phyloP scores from a whole-genome alignment of 257 asterid genomes.

The Przewalskia tangutica region DNA sequence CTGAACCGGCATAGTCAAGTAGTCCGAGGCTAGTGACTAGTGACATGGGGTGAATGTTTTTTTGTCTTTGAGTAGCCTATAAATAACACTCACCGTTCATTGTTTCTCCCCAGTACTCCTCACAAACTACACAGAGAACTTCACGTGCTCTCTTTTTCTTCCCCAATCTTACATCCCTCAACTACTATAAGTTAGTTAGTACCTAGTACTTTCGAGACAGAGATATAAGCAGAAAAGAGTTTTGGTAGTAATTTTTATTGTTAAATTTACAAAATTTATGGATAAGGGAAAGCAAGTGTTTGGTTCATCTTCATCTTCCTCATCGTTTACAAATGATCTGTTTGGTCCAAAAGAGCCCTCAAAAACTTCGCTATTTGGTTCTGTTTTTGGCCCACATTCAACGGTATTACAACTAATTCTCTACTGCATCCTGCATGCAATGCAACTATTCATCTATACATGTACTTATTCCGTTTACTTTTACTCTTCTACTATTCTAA shows the following conservation, averaged over 20 bases:
- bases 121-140: constrained; percentile 1
- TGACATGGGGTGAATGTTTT: not conserved
- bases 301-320: constrained; percentile 16
- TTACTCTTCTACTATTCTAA: no score
- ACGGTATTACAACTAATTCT: constrained; percentile 25
- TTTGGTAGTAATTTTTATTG: no score
- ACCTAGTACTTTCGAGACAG: no score
- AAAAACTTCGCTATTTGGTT: constrained; percentile 25
- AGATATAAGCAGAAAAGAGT: no score
- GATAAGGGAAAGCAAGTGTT: constrained; percentile 49
- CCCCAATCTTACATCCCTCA: not conserved
- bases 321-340: constrained; percentile 46
- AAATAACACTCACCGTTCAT: constrained; percentile 3
- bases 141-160: constrained; percentile 1
- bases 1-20: no score
- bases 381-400: constrained; percentile 54
- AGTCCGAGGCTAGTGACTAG: not conserved
- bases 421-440: not conserved
- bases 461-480: not conserved
- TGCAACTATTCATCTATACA: not conserved
- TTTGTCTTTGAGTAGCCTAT: constrained; percentile 7
- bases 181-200: no score
- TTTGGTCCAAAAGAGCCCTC: constrained; percentile 52
- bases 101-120: not conserved
- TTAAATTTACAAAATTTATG: constrained; percentile 17